A percentile compares a stretch with the other conserved stretches of the same genome.
Conservation (phyloP, 495 filamentous ascomycete genomes). For the Thermochaetoides thermophila region DNA sequence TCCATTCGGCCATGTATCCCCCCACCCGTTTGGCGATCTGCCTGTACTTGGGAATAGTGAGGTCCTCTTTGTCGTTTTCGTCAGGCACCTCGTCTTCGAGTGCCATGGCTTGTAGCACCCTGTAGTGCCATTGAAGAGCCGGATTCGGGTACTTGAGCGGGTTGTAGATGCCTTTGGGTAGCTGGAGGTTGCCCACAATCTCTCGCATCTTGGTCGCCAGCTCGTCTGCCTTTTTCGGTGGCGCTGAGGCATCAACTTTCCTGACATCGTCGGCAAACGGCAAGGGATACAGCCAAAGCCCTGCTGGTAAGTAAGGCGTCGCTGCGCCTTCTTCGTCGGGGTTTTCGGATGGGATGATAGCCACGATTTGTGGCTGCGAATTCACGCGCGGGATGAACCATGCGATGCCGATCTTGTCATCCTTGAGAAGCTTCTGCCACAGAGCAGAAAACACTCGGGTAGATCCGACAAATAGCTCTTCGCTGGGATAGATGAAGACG, state of each 20-base stretch:
- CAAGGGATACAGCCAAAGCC: conserved; percentile 77
- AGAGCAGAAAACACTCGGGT: conserved; percentile 85
- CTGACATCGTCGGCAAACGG: conserved; percentile 89
- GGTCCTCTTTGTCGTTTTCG: conserved; percentile 58
- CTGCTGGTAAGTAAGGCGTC: conserved; percentile 59
- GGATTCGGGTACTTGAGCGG: conserved; percentile 87
- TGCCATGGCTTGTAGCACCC: conserved; percentile 81
- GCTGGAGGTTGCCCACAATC: conserved; percentile 72
- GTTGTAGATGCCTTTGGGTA: conserved; percentile 73
- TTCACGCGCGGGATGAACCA: conserved; percentile 84
- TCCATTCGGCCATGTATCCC: conserved; percentile 62
- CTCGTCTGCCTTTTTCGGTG: conserved; percentile 48
- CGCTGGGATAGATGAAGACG: conserved; percentile 87
- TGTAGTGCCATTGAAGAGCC: conserved; percentile 94
- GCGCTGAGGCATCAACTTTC: conserved; percentile 33
- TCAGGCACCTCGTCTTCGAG: conserved; percentile 85
- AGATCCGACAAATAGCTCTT: conserved; percentile 77
- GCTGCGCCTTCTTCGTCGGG: conserved; percentile 44
- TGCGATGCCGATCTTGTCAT: conserved; percentile 64
- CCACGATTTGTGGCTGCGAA: conserved; percentile 60
- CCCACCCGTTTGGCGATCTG: conserved; percentile 77
- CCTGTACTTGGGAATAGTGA: conserved; percentile 66
- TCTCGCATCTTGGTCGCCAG: conserved; percentile 69
- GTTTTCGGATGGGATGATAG: conserved; percentile 62
- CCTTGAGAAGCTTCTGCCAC: conserved; percentile 67